Evolutionary conservation across 2,329 filamentous ascomycete species (phyloP).

Genomic region (Metarhizium brunneum): DNA sequence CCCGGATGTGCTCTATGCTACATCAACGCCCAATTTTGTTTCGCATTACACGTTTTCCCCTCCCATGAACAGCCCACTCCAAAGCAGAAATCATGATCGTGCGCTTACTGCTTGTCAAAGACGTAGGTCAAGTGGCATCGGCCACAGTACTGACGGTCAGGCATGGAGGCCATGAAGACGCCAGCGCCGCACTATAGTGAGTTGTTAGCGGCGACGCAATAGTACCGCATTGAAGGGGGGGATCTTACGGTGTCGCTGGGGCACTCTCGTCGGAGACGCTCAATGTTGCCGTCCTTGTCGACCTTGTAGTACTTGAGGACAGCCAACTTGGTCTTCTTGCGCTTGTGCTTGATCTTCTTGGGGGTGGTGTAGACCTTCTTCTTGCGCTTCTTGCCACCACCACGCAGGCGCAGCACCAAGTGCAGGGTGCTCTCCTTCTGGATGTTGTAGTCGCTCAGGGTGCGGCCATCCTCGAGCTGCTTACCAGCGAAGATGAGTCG

Average conservation of each 20-base stretch:
- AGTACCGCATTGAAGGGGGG: too few relatives aligned
- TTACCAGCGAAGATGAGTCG: slow-evolving; percentile 99
- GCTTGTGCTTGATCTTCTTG: slow-evolving; percentile 99
- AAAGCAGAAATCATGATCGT: slow-evolving; percentile 17
- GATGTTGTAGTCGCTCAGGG: slow-evolving; percentile 99
- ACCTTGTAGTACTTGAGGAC: slow-evolving; percentile 99
- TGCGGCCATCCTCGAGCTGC: slow-evolving; percentile 99
- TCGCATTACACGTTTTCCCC: slow-evolving; percentile 20
- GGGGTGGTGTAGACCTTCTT: slow-evolving; percentile 99
- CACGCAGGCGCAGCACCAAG: slow-evolving; percentile 94
- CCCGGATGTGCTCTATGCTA: slow-evolving; percentile 32
- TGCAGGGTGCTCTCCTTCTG: slow-evolving; percentile 99
- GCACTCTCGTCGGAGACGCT: slow-evolving; percentile 98
- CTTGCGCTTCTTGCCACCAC: slow-evolving; percentile 99
- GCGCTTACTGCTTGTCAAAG: slow-evolving; percentile 55
- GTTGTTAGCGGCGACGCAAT: not conserved
- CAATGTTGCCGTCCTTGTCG: slow-evolving; percentile 98
- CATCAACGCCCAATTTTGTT: slow-evolving; percentile 31
- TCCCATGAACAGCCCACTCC: slow-evolving; percentile 21
- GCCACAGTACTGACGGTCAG: slow-evolving; percentile 96
- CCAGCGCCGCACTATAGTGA: slow-evolving; percentile 79
- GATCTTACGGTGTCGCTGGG: slow-evolving; percentile 72
- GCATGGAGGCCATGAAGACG: slow-evolving; percentile 99
- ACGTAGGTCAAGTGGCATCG: slow-evolving; percentile 66
- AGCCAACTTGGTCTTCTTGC: slow-evolving; percentile 99